Evolutionary conservation across 495 filamentous ascomycete species (phyloP).

Genomic region (Penicillium atrosanguineum): DNA sequence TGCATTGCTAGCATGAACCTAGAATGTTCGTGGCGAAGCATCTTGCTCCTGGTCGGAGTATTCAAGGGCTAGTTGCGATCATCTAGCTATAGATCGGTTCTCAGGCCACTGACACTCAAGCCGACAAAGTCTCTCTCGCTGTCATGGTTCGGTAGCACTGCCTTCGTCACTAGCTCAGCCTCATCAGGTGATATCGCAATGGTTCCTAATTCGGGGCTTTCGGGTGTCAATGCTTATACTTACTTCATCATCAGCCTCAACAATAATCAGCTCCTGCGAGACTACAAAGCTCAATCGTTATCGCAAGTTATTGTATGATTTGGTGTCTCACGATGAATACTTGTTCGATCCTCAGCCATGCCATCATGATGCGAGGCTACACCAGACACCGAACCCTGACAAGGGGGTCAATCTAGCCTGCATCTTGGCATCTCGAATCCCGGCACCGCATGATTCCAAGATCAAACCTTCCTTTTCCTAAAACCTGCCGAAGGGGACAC

Average conservation of each 20-base stretch:
- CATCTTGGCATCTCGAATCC: not conserved
- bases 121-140: not conserved
- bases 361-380: not conserved
- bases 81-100: not conserved
- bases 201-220: not conserved
- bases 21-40: too few relatives aligned
- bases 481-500: too few relatives aligned
- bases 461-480: too few relatives aligned
- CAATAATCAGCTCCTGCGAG: too few relatives aligned
- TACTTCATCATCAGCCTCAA: not conserved
- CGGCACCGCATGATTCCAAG: conserved; percentile 1
- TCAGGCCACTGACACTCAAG: not conserved
- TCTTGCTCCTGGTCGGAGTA: too few relatives aligned
- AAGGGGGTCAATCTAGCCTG: not conserved
- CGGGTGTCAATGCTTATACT: not conserved
- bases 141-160: not conserved
- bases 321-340: not conserved
- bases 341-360: not conserved
- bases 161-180: not conserved
- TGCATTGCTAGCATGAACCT: too few relatives aligned
- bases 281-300: not conserved
- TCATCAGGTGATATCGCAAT: not conserved
- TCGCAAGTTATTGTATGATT: not conserved
- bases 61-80: not conserved
- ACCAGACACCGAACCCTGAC: not conserved